Evolutionary conservation across 2,329 filamentous ascomycete genomes (phyloP).

Genomic region (Trichoderma breve): DNA sequence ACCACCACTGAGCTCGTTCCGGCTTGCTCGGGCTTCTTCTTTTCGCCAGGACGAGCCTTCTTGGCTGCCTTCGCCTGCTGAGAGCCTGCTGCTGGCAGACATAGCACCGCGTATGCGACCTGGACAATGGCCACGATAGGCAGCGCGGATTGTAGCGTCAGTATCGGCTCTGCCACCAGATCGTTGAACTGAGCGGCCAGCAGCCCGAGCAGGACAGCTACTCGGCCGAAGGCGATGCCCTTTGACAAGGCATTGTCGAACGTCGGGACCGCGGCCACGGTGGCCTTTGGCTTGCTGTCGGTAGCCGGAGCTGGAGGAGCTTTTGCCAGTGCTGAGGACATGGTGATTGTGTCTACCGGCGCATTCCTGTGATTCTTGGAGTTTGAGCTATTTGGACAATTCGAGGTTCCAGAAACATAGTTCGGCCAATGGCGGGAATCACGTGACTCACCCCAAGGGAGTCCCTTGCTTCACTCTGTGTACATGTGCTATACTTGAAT

Average conservation of each 20-base stretch:
- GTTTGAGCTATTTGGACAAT: background rate
- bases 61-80: conserved; percentile 39
- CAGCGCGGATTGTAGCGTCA: conserved; percentile 59
- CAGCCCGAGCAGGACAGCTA: conserved; percentile 62
- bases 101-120: conserved; percentile 58
- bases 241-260: conserved; percentile 40
- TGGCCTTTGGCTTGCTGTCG: conserved; percentile 31
- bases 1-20: conserved; percentile 48
- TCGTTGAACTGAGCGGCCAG: conserved; percentile 62
- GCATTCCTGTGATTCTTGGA: conserved; percentile 26
- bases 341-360: conserved; percentile 38
- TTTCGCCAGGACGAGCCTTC: conserved; percentile 54
- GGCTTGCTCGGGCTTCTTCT: conserved; percentile 50
- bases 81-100: conserved; percentile 60
- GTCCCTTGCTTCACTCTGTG: background rate
- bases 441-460: background rate
- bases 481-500: background rate
- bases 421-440: background rate
- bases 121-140: conserved; percentile 65
- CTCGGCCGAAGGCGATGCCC: conserved; percentile 64
- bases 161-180: conserved; percentile 68
- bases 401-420: background rate
- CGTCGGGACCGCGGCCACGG: conserved; percentile 39
- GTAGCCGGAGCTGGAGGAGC: conserved; percentile 30
- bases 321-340: conserved; percentile 39